Conservation (phyloP, 2,329 filamentous ascomycete species). For the Stemphylium vesicarium region DNA sequence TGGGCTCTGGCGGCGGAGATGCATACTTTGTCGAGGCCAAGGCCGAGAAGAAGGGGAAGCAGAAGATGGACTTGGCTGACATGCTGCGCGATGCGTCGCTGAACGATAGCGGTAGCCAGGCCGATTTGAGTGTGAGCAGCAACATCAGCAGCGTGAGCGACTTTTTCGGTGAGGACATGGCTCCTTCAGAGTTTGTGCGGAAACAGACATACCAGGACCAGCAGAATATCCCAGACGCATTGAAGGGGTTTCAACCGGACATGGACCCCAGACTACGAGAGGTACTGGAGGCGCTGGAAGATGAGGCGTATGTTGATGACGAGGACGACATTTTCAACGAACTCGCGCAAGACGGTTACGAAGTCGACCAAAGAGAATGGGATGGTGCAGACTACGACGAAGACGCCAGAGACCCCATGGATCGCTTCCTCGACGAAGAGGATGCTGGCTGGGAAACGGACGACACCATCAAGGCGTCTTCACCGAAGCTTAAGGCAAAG, state of each 20-base stretch:
- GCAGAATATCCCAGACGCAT: slow-evolving; percentile 88
- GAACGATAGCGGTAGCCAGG: slow-evolving; percentile 51
- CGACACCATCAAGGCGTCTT: slow-evolving; percentile 74
- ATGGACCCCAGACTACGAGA: slow-evolving; percentile 95
- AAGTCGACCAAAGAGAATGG: slow-evolving; percentile 81
- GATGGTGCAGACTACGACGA: slow-evolving; percentile 62
- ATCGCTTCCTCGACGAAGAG: slow-evolving; percentile 58
- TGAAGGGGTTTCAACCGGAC: slow-evolving; percentile 93
- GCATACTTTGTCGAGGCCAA: slow-evolving; percentile 80
- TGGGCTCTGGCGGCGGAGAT: slow-evolving; percentile 70
- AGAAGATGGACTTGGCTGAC: slow-evolving; percentile 82
- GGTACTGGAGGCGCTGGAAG: slow-evolving; percentile 89
- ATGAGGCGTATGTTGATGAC: slow-evolving; percentile 89
- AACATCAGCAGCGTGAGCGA: slow-evolving; percentile 53
- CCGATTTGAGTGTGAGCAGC: slow-evolving; percentile 52
- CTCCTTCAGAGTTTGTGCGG: slow-evolving; percentile 80
- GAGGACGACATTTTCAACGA: slow-evolving; percentile 84
- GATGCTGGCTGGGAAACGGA: slow-evolving; percentile 96
- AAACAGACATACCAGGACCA: slow-evolving; percentile 87
- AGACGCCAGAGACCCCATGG: slow-evolving; percentile 43
- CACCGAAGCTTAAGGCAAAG: slow-evolving; percentile 46
- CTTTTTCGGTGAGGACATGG: slow-evolving; percentile 74
- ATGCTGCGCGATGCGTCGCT: slow-evolving; percentile 66
- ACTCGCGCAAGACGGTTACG: slow-evolving; percentile 71
- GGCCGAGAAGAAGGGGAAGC: slow-evolving; percentile 70